Base-by-base conservation (phyloP, 2,329 filamentous ascomycete species). In the Penicillium sp. region DNA sequence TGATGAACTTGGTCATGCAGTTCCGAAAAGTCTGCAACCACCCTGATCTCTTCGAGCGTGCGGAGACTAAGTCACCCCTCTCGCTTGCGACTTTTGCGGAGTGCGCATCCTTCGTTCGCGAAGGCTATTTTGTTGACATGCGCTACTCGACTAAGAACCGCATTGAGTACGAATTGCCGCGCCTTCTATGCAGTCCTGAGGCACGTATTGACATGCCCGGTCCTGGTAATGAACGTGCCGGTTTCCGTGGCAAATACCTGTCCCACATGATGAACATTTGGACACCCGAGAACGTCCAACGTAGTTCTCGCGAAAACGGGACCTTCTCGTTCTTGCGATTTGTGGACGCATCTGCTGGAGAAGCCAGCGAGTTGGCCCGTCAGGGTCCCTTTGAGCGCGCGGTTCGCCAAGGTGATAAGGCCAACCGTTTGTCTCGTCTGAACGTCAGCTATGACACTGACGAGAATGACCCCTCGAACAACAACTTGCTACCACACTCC, bases 1-100 rank as follows among this genome's bases (percentile, higher is more conserved):
- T 99, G 65, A 97, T 99, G 94, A 99, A 99, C 73, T 80, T 99
- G 59, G 94, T 99, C 58, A 99, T 99, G 94, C 94, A 99, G 75
- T 99, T 99, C 83, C 86, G 94, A 64, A 99, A 99, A 76, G 94
- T 99, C 51, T 99, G 94, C 78, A 99, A 99, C 68, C 94, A 99
- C 69, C 94, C 94, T 0, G 94, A 99, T 74, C 76, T 99, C 27
- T 99, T 99, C 63, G 92, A 99, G 73, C 88, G 94, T 39, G 92
- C 93, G 8, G 93, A 97, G 55, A 96, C 91, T 7, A 87, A 84
- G 20, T 96, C 92, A 7, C 91, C 94, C 0, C 87, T 93, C 64
- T 88, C 90, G 1, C 86, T 88, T 63, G 85, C 86, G n/a, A 84
- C 88, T 69, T 99, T 93, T 73, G 94, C 92, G 12, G 94, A 99